Percentiles rank a stretch among this genome's conserved stretches.
Conservation (phyloP, 2,329 filamentous ascomycete species). For the Arthrobotrys megalospora region DNA sequence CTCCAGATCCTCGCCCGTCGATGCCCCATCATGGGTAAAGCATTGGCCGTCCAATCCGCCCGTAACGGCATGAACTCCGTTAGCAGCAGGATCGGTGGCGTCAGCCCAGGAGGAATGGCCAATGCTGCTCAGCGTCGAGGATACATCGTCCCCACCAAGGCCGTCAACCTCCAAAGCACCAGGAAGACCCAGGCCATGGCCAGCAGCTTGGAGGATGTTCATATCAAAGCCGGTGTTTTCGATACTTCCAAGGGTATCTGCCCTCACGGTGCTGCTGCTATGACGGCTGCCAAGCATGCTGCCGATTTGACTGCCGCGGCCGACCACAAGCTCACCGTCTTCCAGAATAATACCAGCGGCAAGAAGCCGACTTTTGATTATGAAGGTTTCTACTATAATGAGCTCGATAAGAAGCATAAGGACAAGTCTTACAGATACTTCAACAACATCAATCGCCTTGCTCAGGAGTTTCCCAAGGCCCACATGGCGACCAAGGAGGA, state of each 20-base stretch:
- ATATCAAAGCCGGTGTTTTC: slow-evolving; percentile 64
- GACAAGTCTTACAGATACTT: slow-evolving; percentile 99
- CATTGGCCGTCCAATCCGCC: slow-evolving; percentile 85
- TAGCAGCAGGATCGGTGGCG: slow-evolving; percentile 69
- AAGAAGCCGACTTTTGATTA: slow-evolving; percentile 83
- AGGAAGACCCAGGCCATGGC: slow-evolving; percentile 82
- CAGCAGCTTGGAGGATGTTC: slow-evolving; percentile 68
- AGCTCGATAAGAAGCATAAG: slow-evolving; percentile 98
- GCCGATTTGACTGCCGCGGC: slow-evolving; percentile 63
- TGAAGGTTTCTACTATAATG: slow-evolving; percentile 85
- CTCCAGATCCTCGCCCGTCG: slow-evolving; percentile 93
- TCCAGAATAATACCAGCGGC: slow-evolving; percentile 58
- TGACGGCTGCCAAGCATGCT: slow-evolving; percentile 64
- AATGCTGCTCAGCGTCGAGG: slow-evolving; percentile 70
- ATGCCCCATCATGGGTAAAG: slow-evolving; percentile 99
- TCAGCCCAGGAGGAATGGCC: slow-evolving; percentile 68
- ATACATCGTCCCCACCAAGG: slow-evolving; percentile 70
- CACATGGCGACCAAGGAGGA: slow-evolving; percentile 89
- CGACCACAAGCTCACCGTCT: slow-evolving; percentile 46
- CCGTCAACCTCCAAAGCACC: slow-evolving; percentile 84
- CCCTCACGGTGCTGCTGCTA: slow-evolving; percentile 64
- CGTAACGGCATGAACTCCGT: slow-evolving; percentile 60
- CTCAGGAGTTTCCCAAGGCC: slow-evolving; percentile 94
- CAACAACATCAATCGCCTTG: slow-evolving; percentile 99
- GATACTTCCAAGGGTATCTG: slow-evolving; percentile 65